These are phyloP conservation scores for Fraxinus pennsylvanica DNA, from an alignment of 257 asterid species.

Conservation along the genomic window DNA sequence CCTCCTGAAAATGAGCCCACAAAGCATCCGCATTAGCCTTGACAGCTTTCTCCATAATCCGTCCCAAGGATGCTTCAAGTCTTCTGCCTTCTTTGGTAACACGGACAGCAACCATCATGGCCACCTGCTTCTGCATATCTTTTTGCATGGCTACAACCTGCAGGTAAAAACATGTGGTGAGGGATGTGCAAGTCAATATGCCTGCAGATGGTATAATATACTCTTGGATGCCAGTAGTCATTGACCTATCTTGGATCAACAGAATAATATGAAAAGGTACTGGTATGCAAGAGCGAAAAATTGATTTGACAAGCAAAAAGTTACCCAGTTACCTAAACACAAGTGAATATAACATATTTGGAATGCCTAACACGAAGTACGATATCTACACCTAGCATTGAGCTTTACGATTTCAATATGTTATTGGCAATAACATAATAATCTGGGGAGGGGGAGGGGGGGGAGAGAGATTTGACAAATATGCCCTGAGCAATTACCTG, in stretches of 20 bases:
- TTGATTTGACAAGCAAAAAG: neutral
- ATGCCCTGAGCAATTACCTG: constrained; percentile 52
- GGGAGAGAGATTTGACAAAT: neutral
- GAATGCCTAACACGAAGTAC: neutral
- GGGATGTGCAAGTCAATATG: constrained; percentile 2
- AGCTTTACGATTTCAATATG: neutral
- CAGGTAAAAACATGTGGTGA: constrained; percentile 9
- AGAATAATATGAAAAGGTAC: neutral
- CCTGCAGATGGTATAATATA: constrained; percentile 2
- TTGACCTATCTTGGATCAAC: neutral
- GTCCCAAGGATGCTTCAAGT: constrained; percentile 77
- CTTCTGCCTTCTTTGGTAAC: constrained; percentile 82
- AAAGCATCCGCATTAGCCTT: constrained; percentile 83
- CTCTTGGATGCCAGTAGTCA: neutral
- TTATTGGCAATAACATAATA: neutral
- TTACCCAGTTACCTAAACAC: neutral
- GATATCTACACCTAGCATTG: neutral
- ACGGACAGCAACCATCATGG: constrained; percentile 57
- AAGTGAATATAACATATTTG: constrained; percentile 4
- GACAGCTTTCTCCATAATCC: constrained; percentile 70
- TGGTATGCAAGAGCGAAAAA: neutral
- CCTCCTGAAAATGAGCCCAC: constrained; percentile 92
- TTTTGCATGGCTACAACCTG: constrained; percentile 65
- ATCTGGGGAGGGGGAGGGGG: neutral
- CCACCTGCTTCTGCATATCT: constrained; percentile 74